Base-by-base conservation (phyloP, 441 rosid species). In the Monsonia emarginata region DNA sequence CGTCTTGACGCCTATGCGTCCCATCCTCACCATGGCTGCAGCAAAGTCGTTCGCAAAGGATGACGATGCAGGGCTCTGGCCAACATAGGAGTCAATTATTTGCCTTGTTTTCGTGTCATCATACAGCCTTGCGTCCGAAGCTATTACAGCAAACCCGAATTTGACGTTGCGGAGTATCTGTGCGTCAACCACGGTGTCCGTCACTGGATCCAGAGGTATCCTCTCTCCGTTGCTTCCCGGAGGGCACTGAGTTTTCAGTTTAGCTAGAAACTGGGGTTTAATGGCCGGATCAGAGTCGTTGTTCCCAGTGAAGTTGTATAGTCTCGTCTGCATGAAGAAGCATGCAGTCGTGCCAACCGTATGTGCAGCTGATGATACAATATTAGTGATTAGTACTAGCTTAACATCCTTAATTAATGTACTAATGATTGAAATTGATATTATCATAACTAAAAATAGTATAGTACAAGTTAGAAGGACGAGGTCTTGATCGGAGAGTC, bases 261-360 rank as follows among this genome's bases (percentile, higher is more conserved):
- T 34, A 14, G 65, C 70, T 0, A 91, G 80, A 30, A 88, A 74
- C 0, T 54, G 11, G 0, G 85, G 75, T 65, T 80, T 19, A 44
- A 91, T 79, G 27, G 80, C 70, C 1, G 91, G 83, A 68, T 88
- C 91, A 1, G 86, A 70, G 25, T 78, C 82, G 22, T 76, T 72
- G 0, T 63, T 42, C 0, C 83, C 82, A 11, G 68, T 70, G 69
- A 85, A 89, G 21, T 69, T 48, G 80, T 87, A 89, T 31, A 87
- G 83, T 14, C 89, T 78, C 0, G 62, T 59, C 40, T 36, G 31
- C 80, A 88, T 76, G 65, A 88, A 88, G 82, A 88, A 83, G 66
- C 92, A 91, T 1, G 92, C 92, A 0, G 88, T 73, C 0, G 79
- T 69, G 0, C 96, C 94, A 5, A 88, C 84, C 6, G 94, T 76